phyloP scores from a whole-genome alignment of 164 flowering plant species.

The Berberis vulgaris region DNA sequence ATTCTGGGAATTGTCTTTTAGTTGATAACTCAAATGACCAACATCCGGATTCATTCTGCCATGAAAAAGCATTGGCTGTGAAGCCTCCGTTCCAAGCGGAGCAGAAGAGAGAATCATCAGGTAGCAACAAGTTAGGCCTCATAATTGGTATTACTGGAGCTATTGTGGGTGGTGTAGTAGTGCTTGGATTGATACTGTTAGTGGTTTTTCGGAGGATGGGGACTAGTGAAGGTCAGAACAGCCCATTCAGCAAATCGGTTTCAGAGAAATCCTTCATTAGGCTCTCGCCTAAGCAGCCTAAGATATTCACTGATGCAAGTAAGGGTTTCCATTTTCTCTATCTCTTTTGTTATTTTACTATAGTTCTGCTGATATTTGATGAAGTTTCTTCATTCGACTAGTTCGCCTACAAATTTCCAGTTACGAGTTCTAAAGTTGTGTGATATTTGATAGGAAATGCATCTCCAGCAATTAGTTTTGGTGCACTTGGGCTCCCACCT shows the following conservation, averaged over 20 bases:
- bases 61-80: conserved; percentile 72
- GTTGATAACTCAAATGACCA: conserved; percentile 32
- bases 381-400: background rate
- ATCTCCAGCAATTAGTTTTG: conserved; percentile 43
- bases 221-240: conserved; percentile 10
- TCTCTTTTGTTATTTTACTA: background rate
- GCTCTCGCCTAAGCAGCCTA: conserved; percentile 34
- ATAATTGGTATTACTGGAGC: conserved; percentile 49
- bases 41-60: conserved; percentile 44
- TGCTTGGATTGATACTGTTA: conserved; percentile 28
- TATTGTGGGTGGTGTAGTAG: conserved; percentile 20
- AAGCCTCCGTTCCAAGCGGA: conserved; percentile 28
- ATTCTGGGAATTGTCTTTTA: conserved; percentile 62
- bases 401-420: background rate
- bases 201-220: conserved; percentile 22
- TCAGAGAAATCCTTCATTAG: conserved; percentile 22
- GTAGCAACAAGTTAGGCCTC: conserved; percentile 28
- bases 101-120: conserved; percentile 16
- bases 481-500: conserved; percentile 56
- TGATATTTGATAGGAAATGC: conserved; percentile 30
- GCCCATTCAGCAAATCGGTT: conserved; percentile 20
- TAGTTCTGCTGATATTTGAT: too few relatives aligned
- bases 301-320: conserved; percentile 35
- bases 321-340: conserved; percentile 14
- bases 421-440: background rate